These are phyloP conservation scores for Phytophthora melonis DNA, from an alignment of 352 stramenopile genomes.

Conservation along the genomic window DNA sequence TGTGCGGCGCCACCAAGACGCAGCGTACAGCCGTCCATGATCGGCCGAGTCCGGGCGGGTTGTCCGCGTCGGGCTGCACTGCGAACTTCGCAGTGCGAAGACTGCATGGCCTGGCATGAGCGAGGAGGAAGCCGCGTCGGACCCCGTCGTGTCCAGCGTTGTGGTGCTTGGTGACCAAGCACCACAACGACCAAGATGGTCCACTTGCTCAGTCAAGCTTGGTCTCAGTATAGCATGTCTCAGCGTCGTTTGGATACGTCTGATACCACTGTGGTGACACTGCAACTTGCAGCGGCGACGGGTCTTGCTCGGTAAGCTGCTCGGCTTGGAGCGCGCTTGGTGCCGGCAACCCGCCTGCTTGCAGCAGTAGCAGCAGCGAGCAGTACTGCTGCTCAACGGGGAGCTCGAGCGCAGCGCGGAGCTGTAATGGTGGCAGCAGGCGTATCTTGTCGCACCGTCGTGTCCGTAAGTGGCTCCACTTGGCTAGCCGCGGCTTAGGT, in stretches of 20 bases:
- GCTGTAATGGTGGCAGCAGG: neutral
- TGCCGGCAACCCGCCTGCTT: neutral
- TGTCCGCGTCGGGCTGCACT: neutral
- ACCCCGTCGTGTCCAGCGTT: neutral
- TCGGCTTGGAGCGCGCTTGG: too few relatives aligned
- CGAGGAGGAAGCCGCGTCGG: neutral
- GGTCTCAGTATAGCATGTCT: conserved; percentile 33
- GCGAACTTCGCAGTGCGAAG: too few relatives aligned
- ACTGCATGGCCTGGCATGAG: neutral
- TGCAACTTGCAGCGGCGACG: conserved; percentile 15
- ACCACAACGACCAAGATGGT: too few relatives aligned
- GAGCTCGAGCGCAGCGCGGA: neutral
- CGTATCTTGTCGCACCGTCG: conserved; percentile 1
- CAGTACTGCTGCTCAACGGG: neutral
- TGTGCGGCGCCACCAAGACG: neutral
- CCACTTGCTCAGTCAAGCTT: conserved; percentile 1
- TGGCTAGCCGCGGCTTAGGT: neutral
- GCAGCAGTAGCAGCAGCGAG: neutral
- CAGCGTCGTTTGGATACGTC: conserved; percentile 28
- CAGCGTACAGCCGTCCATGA: neutral
- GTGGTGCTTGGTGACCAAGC: conserved; percentile 22
- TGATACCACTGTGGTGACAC: conserved; percentile 30
- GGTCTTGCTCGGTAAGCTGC: neutral
- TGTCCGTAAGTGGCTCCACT: conserved; percentile 3
- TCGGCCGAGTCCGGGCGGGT: neutral